Evolutionary conservation across 768 basidiomycete genomes (phyloP).

Genomic region (Boletus pseudopeckii): DNA sequence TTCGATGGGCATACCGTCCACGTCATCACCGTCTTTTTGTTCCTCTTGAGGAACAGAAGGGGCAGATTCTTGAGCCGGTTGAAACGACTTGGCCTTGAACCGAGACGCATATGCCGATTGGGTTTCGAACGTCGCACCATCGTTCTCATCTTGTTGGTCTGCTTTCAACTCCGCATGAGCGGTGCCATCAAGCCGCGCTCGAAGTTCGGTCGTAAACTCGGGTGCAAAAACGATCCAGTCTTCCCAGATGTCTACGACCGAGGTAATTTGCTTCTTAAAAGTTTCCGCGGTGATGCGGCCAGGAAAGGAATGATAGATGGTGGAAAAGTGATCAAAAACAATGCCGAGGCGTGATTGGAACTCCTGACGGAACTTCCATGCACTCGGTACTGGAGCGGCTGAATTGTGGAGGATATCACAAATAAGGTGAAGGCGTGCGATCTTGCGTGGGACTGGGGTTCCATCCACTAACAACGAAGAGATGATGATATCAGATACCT

Average conservation of each 20-base stretch:
- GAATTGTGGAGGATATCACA: conserved; percentile 99
- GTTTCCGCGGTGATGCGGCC: conserved; percentile 95
- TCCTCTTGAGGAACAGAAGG: conserved; percentile 22
- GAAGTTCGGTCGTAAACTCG: conserved; percentile 74
- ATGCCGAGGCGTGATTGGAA: conserved; percentile 89
- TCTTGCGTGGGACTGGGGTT: conserved; percentile 97
- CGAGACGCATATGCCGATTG: conserved; percentile 46
- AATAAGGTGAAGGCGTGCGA: conserved; percentile 91
- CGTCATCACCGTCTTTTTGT: conserved; percentile 43
- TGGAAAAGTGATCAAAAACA: conserved; percentile 93
- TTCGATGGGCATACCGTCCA: conserved; percentile 53
- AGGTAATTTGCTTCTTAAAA: conserved; percentile 89
- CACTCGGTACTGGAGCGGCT: conserved; percentile 87
- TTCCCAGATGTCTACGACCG: conserved; percentile 94
- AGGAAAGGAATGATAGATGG: conserved; percentile 93
- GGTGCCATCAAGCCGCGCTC: conserved; percentile 69
- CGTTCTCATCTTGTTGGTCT: conserved; percentile 24
- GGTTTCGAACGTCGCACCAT: conserved; percentile 16
- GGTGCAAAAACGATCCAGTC: conserved; percentile 97
- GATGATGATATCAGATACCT: conserved; percentile 91
- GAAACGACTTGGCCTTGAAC: conserved; percentile 79
- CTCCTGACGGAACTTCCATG: conserved; percentile 96
- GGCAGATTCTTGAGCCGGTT: conserved; percentile 52
- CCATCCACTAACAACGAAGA: conserved; percentile 82
- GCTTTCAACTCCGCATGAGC: conserved; percentile 28